Evolutionary conservation across 441 rosid species (phyloP), one percentile per base, ranked within the genome.

Genomic region (Sinapis alba): DNA sequence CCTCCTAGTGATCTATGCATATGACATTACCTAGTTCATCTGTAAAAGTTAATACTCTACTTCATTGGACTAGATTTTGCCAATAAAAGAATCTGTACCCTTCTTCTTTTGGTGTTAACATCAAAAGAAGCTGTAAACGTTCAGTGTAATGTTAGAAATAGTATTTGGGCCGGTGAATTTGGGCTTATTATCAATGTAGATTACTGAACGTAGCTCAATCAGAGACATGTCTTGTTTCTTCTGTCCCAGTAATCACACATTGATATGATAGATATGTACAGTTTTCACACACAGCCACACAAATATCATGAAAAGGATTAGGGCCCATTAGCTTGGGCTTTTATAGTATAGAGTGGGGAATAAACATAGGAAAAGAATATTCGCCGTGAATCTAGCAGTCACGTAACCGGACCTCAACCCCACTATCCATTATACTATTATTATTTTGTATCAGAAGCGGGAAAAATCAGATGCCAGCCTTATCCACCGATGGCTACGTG

Each of bases 401-500:
- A 75, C 74, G 79, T 53, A 47, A 36, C 7, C 74, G 74, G 79
- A 75, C 69, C 69, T 75, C 74, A 75, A 61, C 56, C 20, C 38
- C 69, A 69, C 41, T 54, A 2, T 76, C 58, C 12, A 76, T 41
- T 69, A 41, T 13, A 41, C 65, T 68, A 30, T 41, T 32, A 32
- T 20, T 24, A 24, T 27, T 11, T 15, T 12, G 6, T 51, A 11
- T 67, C 3, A 19, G 50, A 41, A 56, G 51, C 69, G 69, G 77
- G 65, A 45, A 65, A 45, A 65, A 57, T 50, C 45, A 62, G 54
- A 70, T 57, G 53, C 61, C 47, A 13, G 15, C 58, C 74, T 75
- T 62, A 75, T 62, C 74, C 69, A 62, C 8, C 59, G 70, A 69
- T 74, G 71, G n/a, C 65, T 30, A 77, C 80, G 76, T 77, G 80